These are phyloP conservation scores for Ustilago esculenta DNA, from an alignment of 1,284 basidiomycete genomes.

Conservation along the genomic window DNA sequence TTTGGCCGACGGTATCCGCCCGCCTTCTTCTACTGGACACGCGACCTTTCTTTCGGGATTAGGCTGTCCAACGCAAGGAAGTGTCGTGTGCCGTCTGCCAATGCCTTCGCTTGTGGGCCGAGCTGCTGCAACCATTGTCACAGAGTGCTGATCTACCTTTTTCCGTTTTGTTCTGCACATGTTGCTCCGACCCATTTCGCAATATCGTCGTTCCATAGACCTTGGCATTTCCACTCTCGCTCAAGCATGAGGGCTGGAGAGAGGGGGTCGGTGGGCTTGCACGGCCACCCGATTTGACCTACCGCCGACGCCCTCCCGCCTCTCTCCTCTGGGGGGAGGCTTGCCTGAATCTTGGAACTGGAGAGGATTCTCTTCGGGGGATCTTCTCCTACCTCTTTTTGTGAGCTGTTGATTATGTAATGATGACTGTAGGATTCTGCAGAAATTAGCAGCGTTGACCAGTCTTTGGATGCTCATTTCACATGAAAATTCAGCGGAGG, in stretches of 20 bases:
- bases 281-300: slow-evolving; percentile 55
- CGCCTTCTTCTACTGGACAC: not conserved
- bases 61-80: not conserved
- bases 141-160: slow-evolving; percentile 9
- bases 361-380: slow-evolving; percentile 29
- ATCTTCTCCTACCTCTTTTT: slow-evolving; percentile 27
- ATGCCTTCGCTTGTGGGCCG: not conserved
- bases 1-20: slow-evolving; percentile 1
- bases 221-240: slow-evolving; percentile 57
- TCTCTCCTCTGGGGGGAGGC: slow-evolving; percentile 53
- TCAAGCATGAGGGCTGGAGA: slow-evolving; percentile 55
- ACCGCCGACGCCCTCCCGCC: slow-evolving; percentile 54
- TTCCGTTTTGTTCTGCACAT: not conserved
- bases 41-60: too few species aligned
- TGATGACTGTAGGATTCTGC: too few species aligned
- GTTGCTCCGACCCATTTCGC: not conserved
- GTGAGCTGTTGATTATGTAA: slow-evolving; percentile 22
- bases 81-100: not conserved
- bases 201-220: slow-evolving; percentile 24
- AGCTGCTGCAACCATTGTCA: not conserved
- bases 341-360: slow-evolving; percentile 52
- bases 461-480: too few species aligned
- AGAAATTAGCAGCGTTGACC: too few species aligned
- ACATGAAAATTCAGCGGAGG: slow-evolving; percentile 6
- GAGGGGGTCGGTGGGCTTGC: slow-evolving; percentile 54